Evolutionary conservation across 352 stramenopile genomes (phyloP), one percentile per base, ranked within the genome.

Genomic region (Phytopythium oedochilum): DNA sequence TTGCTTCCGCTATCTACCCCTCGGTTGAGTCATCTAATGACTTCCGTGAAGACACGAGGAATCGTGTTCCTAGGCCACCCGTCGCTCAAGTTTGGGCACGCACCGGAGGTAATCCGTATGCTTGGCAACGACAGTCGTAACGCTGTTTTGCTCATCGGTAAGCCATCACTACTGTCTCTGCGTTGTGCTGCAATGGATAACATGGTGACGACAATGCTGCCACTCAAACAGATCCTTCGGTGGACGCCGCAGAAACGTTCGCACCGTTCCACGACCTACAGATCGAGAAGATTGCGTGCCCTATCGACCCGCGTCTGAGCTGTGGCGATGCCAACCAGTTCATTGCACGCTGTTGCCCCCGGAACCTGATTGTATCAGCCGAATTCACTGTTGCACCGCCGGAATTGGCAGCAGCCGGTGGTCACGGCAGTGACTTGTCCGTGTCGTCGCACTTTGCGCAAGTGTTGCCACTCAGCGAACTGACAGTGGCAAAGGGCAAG

Each of bases 281-380:
- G 34, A 81, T 95, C 34, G 83, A 95, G 49, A 89, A 91, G 42
- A 86, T 92, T 64, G 57, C 65, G 29, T 89, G 79, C 23, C 76
- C 79, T 12, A 91, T 95, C 31, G 85, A 95, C 34, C 73, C 82
- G 18, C 72, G 83, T 8, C 64, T 95, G 53, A 89, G 76, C 53
- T 95, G 86, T 54, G 85, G 85, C 1, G 84, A 95, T 47, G 86
- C 78, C 25, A 95, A 95, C 57, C 85, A 92, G 60, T 84, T 95
- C 29, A 87, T 95, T 39, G 75, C 83, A 2, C 79, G 85, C 5
- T 95, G 86, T 52, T 76, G 66, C 14, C 86, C 86, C 8, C 73
- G 78, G 7, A 87, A 72, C 28, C 58, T 95, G 7, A 72, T 95
- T 44, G 59, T 92, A 0, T 81, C 86, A 0, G 56, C 73, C 26